Base-by-base conservation (phyloP, 1,139 yeast genomes). In the Magnusiomyces paraingens region DNA sequence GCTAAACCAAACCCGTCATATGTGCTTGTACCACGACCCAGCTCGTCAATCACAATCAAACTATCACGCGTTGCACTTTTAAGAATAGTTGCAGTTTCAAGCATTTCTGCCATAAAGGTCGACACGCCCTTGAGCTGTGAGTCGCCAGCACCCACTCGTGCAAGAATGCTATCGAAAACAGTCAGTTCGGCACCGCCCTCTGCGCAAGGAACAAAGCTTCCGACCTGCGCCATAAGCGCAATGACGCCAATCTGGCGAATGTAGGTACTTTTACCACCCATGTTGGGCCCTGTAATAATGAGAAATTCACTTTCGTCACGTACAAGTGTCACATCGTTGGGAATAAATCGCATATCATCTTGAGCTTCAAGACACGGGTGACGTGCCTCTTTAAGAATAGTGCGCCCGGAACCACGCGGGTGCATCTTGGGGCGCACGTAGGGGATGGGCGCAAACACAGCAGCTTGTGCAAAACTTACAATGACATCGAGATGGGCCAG, bases 141-240 rank as follows among this genome's bases (percentile, higher is more conserved):
- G 68, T 93, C 99, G 10, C 97, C 95, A 1, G 99, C 98, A 15
- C 99, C 99, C n/a, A 93, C 96, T 64, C 99, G 82, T 14, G 98
- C 95, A 58, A 93, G 77, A 12, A 93, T 86, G 1, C 96, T 90
- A 70, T 93, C 99, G 59, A 90, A 89, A 1, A 93, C 76, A 4
- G 91, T 83, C 43, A 93, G 68, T 62, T 87, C 91, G 4, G 29
- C 35, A 10, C 49, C 49, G 0, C 96, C 90, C 47, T 72, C 75
- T 1, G 75, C 73, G 60, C 85, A 82, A 1, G 99, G 99, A 36
- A 93, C 83, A 67, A 87, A 93, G 60, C 95, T 86, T 0, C 99
- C 99, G 35, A 91, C 80, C 68, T 93, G 99, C 39, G 93, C 90
- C 88, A 93, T 78, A 50, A 91, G 73, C 1, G 94, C 84, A 55